phyloP scores from a whole-genome alignment of 2,329 filamentous ascomycete genomes.

The Dactylellina drechsleri region DNA sequence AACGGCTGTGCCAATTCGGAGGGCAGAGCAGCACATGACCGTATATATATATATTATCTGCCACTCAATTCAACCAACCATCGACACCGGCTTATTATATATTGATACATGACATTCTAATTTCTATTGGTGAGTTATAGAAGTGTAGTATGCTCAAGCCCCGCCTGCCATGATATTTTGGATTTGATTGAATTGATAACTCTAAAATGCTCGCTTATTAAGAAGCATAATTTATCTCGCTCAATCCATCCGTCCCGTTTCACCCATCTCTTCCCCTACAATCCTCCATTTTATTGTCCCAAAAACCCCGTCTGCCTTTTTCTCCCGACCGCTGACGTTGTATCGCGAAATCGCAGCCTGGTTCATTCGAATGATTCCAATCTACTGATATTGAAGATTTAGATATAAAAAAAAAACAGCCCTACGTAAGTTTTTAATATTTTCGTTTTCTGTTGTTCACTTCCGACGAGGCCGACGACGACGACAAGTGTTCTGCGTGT shows the following conservation, averaged over 20 bases:
- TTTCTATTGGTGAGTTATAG: no score
- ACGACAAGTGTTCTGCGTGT: constrained; percentile 8
- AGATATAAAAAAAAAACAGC: constrained; percentile 2
- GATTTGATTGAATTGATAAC: background rate
- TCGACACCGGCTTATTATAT: no score
- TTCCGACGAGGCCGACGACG: background rate
- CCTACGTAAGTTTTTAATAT: constrained; percentile 26
- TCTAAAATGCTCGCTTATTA: constrained; percentile 30
- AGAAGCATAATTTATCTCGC: constrained; percentile 33
- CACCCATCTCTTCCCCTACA: background rate
- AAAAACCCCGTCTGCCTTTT: no score
- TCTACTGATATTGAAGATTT: background rate
- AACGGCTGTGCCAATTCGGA: constrained; percentile 35
- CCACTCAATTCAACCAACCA: no score
- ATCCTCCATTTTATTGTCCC: background rate
- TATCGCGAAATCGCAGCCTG: constrained; percentile 21
- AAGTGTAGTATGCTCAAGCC: no score
- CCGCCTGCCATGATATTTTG: background rate
- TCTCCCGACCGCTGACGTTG: background rate
- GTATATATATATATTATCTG: no score
- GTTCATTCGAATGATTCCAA: constrained; percentile 27
- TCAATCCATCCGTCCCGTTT: constrained; percentile 8
- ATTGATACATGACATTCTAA: no score
- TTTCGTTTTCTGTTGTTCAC: background rate
- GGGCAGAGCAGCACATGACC: constrained; percentile 14